Percentiles rank a stretch among this genome's conserved stretches.
Conservation (phyloP, 108 stramenopile species). For the Schizochytrium sp. region DNA sequence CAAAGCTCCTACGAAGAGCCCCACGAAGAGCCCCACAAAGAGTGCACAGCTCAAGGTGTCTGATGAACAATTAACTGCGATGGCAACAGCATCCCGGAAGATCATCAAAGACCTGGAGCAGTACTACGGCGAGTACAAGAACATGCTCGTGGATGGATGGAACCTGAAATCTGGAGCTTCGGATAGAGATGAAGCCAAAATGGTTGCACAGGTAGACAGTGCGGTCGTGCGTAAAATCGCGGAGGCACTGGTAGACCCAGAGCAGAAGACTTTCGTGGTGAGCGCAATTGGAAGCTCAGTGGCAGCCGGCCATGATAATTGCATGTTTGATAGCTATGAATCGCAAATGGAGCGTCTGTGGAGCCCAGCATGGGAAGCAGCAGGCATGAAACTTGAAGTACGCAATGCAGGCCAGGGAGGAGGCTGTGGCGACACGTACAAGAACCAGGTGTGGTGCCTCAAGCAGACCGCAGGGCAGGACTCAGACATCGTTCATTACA, state of each 20-base stretch:
- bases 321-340: slow-evolving; percentile 74
- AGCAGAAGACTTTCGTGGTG: slow-evolving; percentile 69
- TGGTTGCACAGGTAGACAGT: slow-evolving; percentile 66
- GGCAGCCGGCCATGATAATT: slow-evolving; percentile 77
- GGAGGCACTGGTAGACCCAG: slow-evolving; percentile 69
- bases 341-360: slow-evolving; percentile 70
- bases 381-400: slow-evolving; percentile 68
- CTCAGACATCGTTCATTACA: slow-evolving; percentile 72
- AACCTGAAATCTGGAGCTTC: slow-evolving; percentile 61
- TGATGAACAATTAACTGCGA: not conserved
- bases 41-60: not conserved
- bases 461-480: slow-evolving; percentile 70
- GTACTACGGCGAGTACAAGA: slow-evolving; percentile 68
- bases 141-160: slow-evolving; percentile 68
- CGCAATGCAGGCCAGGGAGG: slow-evolving; percentile 77
- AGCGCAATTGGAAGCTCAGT: slow-evolving; percentile 75
- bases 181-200: slow-evolving; percentile 59
- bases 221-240: slow-evolving; percentile 69
- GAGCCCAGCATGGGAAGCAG: slow-evolving; percentile 67
- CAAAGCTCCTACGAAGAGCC: not conserved
- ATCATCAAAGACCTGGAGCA: slow-evolving; percentile 64
- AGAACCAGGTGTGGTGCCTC: slow-evolving; percentile 76
- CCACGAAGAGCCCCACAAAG: not conserved
- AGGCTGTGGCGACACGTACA: slow-evolving; percentile 73
- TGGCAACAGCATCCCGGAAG: slow-evolving; percentile 62